Evolutionary conservation across 306 rosid species (phyloP).

Genomic region (Abrus pulchellus): DNA sequence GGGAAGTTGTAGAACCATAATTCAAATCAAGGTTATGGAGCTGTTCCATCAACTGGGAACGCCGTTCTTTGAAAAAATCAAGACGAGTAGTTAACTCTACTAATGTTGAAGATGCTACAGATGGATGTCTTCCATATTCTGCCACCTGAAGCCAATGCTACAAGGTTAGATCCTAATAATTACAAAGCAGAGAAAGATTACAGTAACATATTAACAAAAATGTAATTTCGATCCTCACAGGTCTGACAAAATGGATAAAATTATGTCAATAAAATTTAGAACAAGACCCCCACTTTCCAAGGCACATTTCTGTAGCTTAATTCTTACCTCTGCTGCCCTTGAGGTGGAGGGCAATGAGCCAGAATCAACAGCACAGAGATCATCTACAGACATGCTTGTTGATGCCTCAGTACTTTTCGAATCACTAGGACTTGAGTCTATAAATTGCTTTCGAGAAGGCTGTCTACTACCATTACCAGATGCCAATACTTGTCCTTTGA

Average conservation of each 20-base stretch:
- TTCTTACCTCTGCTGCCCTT: constrained; percentile 83
- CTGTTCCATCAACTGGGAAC: constrained; percentile 97
- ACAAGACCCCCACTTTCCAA: not conserved
- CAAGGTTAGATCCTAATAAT: constrained; percentile 37
- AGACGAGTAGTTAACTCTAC: constrained; percentile 96
- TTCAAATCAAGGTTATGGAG: constrained; percentile 97
- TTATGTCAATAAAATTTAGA: constrained; percentile 2
- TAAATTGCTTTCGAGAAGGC: constrained; percentile 75
- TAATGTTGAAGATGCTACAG: constrained; percentile 86
- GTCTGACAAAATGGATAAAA: not conserved
- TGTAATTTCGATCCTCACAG: not conserved
- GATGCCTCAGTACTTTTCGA: constrained; percentile 92
- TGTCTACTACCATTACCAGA: constrained; percentile 71
- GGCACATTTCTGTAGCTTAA: constrained; percentile 12
- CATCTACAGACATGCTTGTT: constrained; percentile 82
- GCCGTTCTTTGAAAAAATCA: constrained; percentile 99
- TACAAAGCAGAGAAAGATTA: not conserved
- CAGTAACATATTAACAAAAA: not conserved
- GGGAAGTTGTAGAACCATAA: constrained; percentile 80
- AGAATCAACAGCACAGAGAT: constrained; percentile 75
- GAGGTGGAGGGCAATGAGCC: constrained; percentile 83
- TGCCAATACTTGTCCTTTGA: constrained; percentile 84
- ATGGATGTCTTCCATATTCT: constrained; percentile 80
- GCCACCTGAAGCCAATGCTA: constrained; percentile 60
- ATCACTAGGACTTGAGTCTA: constrained; percentile 81